Base-by-base conservation (phyloP, 192 early-diverging fungal species). In the Dispira simplex region DNA sequence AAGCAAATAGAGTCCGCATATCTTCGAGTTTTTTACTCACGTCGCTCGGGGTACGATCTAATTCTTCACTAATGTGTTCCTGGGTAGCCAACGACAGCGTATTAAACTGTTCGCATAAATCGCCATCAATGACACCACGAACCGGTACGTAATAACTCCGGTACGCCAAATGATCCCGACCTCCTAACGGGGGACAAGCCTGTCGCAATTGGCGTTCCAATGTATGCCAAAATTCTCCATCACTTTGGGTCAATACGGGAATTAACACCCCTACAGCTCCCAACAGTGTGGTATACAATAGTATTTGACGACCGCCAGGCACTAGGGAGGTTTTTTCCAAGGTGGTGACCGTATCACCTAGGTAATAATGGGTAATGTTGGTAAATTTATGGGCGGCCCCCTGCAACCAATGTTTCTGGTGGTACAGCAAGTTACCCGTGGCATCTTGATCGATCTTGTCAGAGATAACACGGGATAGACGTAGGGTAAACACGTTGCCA, bases 11-110 rank as follows among this genome's bases (percentile, higher is more conserved):
- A 1, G 74, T 70, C 44, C 89, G 80, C 78, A 95, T 86, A 67
- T 97, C 93, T 62, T 97, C 97, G 62, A 99, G 81, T 71, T 95
- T 97, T 72, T 95, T 95, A 48, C 80, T 75, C 28, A 99, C 84
- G 64, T 98, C 95, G 11, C 74, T 70, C 6, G 86, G 79, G 16
- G 85, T 83, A 53, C 91, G 76, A 71, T 95, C 97, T 63, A 98
- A 72, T 51, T 88, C 86, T 51, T 93, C 91, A 9, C 93, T 88
- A 68, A 99, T 85, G 26, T 70, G 70, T 53, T 82, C 65, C 71
- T 84, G 83, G 74, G 83, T 87, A 63, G 87, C 88, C 23, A 76
- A 73, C 0, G 90, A 74, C 44, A 95, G 71, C 48, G 79, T 60
- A 70, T 83, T 87, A 45, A 75, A 99, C 67, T 80, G 74, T 75